Evolutionary conservation across 768 basidiomycete species (phyloP).

Genomic region (Lentinus brumalis): DNA sequence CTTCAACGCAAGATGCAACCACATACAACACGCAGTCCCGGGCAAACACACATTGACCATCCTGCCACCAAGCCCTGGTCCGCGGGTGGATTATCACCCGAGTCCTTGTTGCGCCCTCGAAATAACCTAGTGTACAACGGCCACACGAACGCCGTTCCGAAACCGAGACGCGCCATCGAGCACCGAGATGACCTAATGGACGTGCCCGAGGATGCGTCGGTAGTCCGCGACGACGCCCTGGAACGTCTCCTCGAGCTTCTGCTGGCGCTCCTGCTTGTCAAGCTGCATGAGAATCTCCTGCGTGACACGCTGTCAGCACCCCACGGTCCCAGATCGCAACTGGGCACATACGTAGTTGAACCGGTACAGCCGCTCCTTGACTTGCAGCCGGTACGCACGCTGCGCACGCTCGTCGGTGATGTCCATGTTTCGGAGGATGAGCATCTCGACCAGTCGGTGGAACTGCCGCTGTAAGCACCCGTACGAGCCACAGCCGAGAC

Average conservation of each 20-base stretch:
- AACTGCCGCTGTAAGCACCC: conserved; percentile 78
- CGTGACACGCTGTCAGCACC: not conserved
- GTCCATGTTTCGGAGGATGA: conserved; percentile 73
- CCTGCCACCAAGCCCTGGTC: not conserved
- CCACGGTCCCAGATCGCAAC: no score
- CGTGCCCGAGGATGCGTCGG: conserved; percentile 61
- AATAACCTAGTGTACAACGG: not conserved
- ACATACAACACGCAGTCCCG: not conserved
- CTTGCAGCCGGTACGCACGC: conserved; percentile 81
- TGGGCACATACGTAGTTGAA: conserved; percentile 85
- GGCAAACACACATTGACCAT: not conserved
- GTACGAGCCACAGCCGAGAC: conserved; percentile 1
- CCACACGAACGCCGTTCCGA: not conserved
- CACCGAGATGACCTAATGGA: conserved; percentile 2
- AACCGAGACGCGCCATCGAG: not conserved
- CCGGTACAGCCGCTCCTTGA: conserved; percentile 92
- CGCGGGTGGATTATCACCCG: no score
- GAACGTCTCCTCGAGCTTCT: conserved; percentile 93
- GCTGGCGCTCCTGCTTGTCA: conserved; percentile 82
- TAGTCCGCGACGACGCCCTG: conserved; percentile 86
- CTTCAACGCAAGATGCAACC: not conserved
- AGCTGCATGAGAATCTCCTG: conserved; percentile 89
- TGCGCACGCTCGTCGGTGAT: conserved; percentile 52
- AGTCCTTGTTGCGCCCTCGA: not conserved
- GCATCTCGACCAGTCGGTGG: conserved; percentile 81